A percentile compares a stretch with the other conserved stretches of the same genome.
These are phyloP conservation scores for Solanum chilense DNA, from an alignment of 257 asterid species.

Conservation along the genomic window DNA sequence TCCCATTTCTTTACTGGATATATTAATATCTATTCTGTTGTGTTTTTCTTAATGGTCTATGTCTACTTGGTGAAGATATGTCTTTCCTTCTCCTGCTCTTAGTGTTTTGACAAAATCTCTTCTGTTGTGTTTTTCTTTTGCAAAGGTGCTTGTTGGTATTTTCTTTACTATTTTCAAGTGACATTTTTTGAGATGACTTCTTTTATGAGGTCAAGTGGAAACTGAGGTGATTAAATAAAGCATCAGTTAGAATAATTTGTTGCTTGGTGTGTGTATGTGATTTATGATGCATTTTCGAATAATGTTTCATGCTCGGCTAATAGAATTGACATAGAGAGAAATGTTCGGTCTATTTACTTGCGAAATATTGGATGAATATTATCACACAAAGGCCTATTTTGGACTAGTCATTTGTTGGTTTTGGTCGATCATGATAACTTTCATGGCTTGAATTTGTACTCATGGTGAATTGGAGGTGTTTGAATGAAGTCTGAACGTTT, in stretches of 20 bases:
- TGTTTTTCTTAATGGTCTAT: not conserved
- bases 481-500: too few species aligned
- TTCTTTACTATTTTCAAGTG: not conserved
- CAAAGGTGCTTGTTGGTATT: not conserved
- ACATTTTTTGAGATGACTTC: not conserved
- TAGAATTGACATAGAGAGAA: too few species aligned
- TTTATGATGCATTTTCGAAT: too few species aligned
- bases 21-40: not conserved
- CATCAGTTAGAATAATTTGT: not conserved
- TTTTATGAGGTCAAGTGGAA: not conserved
- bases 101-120: not conserved
- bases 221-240: not conserved
- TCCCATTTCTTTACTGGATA: not conserved
- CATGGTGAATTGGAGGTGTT: too few species aligned
- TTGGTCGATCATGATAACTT: too few species aligned
- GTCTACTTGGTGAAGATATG: not conserved
- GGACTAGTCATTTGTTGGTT: too few species aligned
- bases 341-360: too few species aligned
- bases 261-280: too few species aligned
- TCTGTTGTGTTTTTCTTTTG: not conserved
- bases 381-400: too few species aligned
- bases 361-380: too few species aligned
- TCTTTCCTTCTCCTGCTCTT: not conserved
- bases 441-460: too few species aligned
- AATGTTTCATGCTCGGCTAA: too few species aligned